phyloP scores from a whole-genome alignment of 306 rosid genomes.

The Adenanthera pavonina region DNA sequence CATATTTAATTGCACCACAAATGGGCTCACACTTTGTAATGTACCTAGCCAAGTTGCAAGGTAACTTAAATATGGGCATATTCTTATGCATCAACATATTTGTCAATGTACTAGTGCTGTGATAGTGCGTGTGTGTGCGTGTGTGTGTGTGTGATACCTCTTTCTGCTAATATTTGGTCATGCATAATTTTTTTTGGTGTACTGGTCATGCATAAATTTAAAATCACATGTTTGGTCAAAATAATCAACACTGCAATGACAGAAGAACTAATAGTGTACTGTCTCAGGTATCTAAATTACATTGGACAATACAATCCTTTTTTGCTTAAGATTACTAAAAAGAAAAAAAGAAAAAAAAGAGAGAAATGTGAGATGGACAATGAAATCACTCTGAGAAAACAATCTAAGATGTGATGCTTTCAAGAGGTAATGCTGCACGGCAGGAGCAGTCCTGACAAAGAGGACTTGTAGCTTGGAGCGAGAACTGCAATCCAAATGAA shows the following conservation, averaged over 20 bases:
- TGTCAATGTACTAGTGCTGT: no score
- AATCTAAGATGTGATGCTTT: conserved; percentile 1
- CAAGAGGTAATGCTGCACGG: not conserved
- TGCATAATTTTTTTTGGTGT: no score
- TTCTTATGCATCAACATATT: conserved; percentile 21
- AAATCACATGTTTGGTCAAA: not conserved
- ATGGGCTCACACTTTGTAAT: conserved; percentile 87
- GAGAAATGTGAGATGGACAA: not conserved
- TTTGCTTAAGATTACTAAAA: not conserved
- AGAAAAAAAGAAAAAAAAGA: not conserved
- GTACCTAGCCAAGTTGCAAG: conserved; percentile 93
- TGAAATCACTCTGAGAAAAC: not conserved
- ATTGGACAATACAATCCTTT: conserved; percentile 9
- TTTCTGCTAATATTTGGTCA: conserved; percentile 22
- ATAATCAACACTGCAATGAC: not conserved
- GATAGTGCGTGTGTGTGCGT: no score
- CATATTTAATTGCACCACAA: conserved; percentile 82
- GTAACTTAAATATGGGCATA: conserved; percentile 35
- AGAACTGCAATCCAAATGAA: not conserved
- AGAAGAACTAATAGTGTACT: not conserved
- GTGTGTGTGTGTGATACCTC: not conserved
- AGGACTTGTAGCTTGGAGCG: not conserved
- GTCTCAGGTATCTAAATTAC: not conserved
- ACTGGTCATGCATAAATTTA: conserved; percentile 15
- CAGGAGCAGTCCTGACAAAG: not conserved